Evolutionary conservation across 352 stramenopile species (phyloP).

Genomic region (Thalassiosira exigua): DNA sequence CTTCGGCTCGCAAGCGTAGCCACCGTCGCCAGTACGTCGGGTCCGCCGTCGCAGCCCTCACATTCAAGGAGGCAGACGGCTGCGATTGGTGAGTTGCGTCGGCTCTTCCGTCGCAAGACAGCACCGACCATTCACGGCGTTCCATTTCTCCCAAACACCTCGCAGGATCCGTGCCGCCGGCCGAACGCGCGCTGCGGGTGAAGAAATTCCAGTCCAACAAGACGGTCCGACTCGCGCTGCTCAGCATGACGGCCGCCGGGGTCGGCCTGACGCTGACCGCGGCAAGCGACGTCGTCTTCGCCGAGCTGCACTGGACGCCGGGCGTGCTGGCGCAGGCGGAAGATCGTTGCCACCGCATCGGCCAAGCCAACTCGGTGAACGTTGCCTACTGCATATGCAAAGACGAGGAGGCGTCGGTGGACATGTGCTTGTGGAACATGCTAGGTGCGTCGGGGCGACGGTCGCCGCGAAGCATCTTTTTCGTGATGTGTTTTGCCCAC

Average conservation of each 20-base stretch:
- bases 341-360: conserved; percentile 85
- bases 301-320: conserved; percentile 81
- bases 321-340: conserved; percentile 84
- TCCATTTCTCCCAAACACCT: no score
- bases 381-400: conserved; percentile 82
- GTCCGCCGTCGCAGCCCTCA: no score
- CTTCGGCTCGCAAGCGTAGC: no score
- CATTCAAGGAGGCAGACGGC: no score
- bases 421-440: conserved; percentile 78
- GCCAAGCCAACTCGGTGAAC: conserved; percentile 77
- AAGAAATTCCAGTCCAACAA: conserved; percentile 81
- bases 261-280: conserved; percentile 84
- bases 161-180: conserved; percentile 60
- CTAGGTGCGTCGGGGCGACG: no score
- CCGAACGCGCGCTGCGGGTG: conserved; percentile 72
- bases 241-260: conserved; percentile 82
- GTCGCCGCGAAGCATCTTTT: no score
- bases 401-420: conserved; percentile 69
- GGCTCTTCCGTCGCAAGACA: no score
- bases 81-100: no score
- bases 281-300: conserved; percentile 82
- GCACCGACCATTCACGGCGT: no score
- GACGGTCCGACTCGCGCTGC: conserved; percentile 67
- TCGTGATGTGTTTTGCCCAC: no score
- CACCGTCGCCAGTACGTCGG: no score